Conservation (phyloP, 225 moss, liverwort and hornwort genomes). For the Lunularia cruciata region DNA sequence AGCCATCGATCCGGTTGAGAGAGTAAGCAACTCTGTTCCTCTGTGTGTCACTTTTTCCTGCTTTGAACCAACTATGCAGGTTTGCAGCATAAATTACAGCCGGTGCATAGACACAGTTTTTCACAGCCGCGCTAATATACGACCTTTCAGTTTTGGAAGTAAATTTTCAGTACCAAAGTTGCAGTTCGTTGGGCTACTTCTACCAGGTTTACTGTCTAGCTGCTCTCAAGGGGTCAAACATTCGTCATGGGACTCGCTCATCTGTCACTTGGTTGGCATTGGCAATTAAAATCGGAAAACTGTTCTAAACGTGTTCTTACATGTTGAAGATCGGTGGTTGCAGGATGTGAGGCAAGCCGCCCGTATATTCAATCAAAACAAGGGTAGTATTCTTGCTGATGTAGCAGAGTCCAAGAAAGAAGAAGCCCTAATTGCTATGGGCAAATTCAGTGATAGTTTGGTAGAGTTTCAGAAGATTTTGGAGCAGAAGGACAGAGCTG, state of each 20-base stretch:
- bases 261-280: background rate
- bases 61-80: too few species aligned
- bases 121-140: too few species aligned
- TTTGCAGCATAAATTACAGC: too few species aligned
- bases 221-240: background rate
- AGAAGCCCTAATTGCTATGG: slow-evolving; percentile 58
- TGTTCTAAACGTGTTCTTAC: slow-evolving; percentile 20
- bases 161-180: too few species aligned
- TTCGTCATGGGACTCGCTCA: background rate
- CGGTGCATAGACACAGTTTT: too few species aligned
- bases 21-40: slow-evolving; percentile 45
- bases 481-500: slow-evolving; percentile 66
- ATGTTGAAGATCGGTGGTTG: slow-evolving; percentile 21
- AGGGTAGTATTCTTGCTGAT: slow-evolving; percentile 63
- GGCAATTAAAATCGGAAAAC: background rate
- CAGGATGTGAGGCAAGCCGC: slow-evolving; percentile 78
- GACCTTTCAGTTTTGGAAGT: too few species aligned
- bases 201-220: too few species aligned
- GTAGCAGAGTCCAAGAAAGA: slow-evolving; percentile 56
- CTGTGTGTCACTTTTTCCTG: background rate
- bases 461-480: slow-evolving; percentile 65
- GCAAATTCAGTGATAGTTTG: slow-evolving; percentile 61
- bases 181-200: too few species aligned
- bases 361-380: slow-evolving; percentile 74
- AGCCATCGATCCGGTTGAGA: slow-evolving; percentile 75